Evolutionary conservation across 306 rosid genomes (phyloP).

Genomic region (Malus fusca): DNA sequence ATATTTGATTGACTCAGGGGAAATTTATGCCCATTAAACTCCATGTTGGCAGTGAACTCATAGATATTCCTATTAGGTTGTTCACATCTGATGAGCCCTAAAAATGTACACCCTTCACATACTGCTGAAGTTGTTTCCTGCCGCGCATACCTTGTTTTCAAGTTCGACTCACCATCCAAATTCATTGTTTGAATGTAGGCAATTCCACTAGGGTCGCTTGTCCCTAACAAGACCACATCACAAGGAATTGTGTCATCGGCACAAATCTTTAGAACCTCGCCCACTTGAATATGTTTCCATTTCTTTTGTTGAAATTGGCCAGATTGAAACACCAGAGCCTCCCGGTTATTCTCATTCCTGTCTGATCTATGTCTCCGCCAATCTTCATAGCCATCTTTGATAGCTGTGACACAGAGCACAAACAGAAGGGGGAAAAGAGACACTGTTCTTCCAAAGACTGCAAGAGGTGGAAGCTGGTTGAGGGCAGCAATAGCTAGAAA

Average conservation of each 20-base stretch:
- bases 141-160: slow-evolving; percentile 93
- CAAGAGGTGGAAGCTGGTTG: slow-evolving; percentile 96
- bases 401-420: slow-evolving; percentile 86
- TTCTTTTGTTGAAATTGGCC: slow-evolving; percentile 52
- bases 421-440: slow-evolving; percentile 82
- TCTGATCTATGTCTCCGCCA: slow-evolving; percentile 94
- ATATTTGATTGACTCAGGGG: slow-evolving; percentile 90
- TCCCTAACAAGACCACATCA: slow-evolving; percentile 90
- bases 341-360: slow-evolving; percentile 75
- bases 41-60: slow-evolving; percentile 90
- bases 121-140: slow-evolving; percentile 70
- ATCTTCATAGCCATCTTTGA: slow-evolving; percentile 96
- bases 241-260: slow-evolving; percentile 86
- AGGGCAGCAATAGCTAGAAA: slow-evolving; percentile 92
- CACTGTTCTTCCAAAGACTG: slow-evolving; percentile 88
- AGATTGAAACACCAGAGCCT: slow-evolving; percentile 52
- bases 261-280: slow-evolving; percentile 76
- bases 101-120: slow-evolving; percentile 40
- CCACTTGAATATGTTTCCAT: slow-evolving; percentile 78
- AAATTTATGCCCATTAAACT: slow-evolving; percentile 52
- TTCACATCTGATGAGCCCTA: slow-evolving; percentile 78
- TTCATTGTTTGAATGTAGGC: slow-evolving; percentile 97
- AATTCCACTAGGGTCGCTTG: slow-evolving; percentile 95
- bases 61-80: slow-evolving; percentile 88
- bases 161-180: slow-evolving; percentile 96